Base-by-base conservation (phyloP, 225 moss, liverwort and hornwort species). In the Marchantia polymorpha region DNA sequence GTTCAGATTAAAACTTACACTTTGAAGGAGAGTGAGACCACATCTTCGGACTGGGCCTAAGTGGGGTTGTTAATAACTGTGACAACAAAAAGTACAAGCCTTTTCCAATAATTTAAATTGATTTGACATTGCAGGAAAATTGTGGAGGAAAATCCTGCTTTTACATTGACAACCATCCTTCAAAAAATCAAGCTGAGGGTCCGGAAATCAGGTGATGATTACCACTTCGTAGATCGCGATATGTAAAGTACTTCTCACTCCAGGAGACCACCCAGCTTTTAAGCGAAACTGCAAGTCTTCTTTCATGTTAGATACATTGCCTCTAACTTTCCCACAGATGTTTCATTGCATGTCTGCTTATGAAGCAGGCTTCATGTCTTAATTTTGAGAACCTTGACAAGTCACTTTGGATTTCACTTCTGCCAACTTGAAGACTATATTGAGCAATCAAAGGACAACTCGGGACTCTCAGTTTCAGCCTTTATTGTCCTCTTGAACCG, bases 81-180 rank as follows among this genome's bases (percentile, higher is more conserved):
- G 0, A 39, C 5, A 39, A 39, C 5, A 39, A 39, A 39, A 39
- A 39, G 5, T 15, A 15, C 7, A 20, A 27, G 47, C 17, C 48
- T 48, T 19, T 47, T 48, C 39, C 12, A 73, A 53, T 13, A 52
- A 25, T 73, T 53, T 26, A 73, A 73, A 73, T 26, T 25, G 72
- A 51, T n/a, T 11, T 52, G n/a, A 52, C 14, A 20, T 74, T 53
- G 65, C 87, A 93, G 91, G 90, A 90, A 69, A 81, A 81, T 14
- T 95, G 95, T 77, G 90, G 91, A 77, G 88, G 88, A 56, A 84
- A 84, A 68, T 83, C 84, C 25, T 95, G 92, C 86, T 95, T 95
- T 86, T 88, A 87, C 77, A 89, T 95, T 68, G 66, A 81, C 77
- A 92, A 95, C 25, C 82, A 87, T 77, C 91, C 86, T 51, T 85